Base-by-base conservation (phyloP, 2,329 filamentous ascomycete genomes). In the Eutypella sp. region DNA sequence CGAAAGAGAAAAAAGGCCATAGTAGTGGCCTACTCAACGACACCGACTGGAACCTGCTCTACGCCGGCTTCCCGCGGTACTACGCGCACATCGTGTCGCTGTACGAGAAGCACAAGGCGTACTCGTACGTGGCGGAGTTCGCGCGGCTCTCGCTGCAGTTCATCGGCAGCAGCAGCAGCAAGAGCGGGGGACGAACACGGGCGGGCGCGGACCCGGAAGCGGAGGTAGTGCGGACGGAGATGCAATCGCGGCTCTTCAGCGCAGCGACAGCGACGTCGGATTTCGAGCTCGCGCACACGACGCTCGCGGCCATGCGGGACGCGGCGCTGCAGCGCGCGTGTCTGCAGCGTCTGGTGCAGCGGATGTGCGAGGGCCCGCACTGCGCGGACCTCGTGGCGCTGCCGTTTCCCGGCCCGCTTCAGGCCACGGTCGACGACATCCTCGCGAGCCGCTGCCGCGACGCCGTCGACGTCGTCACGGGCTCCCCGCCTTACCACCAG, bases 121-220 rank as follows among this genome's bases (percentile, higher is more conserved):
- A 87, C 64, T 86, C 87, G 2, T 87, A 86, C 58, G 88, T 95
- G 34, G 79, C 89, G 5, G 88, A 95, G 54, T 96, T 96, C 70
- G 84, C 88, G 33, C 79, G 82, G 33, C 71, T 91, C 20, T 84
- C 87, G 5, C 71, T 95, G 36, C 83, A 89, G 57, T 85, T 87
- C 50, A 59, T 73, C 22, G 63, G 66, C 33, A 54, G 51, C 29
- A 64, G 66, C 31, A 54, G 51, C 29, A 61, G 55, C 29, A n/a
- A 33, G 8, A 29, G 25, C 25, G 25, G 13, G 8, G 13, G 13
- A 7, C 7, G 13, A 7, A 29, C 25, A 7, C 7, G 13, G 11
- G 13, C 29, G 11, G 29, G 16, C 29, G 16, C 29, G 29, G 29
- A 29, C 25, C 7, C 13, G 25, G 58, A 63, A 45, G 55, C 48